A percentile compares a stretch with the other conserved stretches of the same genome.
phyloP scores from a whole-genome alignment of 2,329 filamentous ascomycete species.

The Blumeriella jaapii region DNA sequence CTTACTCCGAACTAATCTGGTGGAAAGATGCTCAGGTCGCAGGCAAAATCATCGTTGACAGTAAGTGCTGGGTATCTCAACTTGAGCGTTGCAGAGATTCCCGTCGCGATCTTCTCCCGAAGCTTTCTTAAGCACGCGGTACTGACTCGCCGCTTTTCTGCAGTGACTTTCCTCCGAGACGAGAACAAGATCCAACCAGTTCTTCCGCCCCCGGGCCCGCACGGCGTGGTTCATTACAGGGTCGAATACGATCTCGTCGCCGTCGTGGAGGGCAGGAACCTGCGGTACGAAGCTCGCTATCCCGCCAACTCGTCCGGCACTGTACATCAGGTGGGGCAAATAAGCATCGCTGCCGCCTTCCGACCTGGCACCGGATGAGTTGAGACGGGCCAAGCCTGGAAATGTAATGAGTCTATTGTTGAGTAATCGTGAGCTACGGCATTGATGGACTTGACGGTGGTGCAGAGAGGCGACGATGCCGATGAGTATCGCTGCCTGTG shows the following conservation, averaged over 20 bases:
- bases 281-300: constrained; percentile 16
- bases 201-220: neutral
- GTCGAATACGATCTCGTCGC: constrained; percentile 15
- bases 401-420: too few relatives aligned
- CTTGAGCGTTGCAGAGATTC: too few relatives aligned
- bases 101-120: too few relatives aligned
- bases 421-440: too few relatives aligned
- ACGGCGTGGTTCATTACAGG: constrained; percentile 6
- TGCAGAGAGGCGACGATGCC: too few relatives aligned
- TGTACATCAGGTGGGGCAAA: constrained; percentile 3
- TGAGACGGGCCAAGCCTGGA: too few relatives aligned
- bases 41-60: constrained; percentile 12
- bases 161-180: constrained; percentile 15
- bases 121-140: too few relatives aligned
- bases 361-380: too few relatives aligned
- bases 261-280: constrained; percentile 13
- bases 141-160: too few relatives aligned
- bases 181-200: constrained; percentile 6
- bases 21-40: constrained; percentile 11
- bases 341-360: constrained; percentile 18
- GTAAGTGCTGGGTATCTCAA: too few relatives aligned
- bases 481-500: too few relatives aligned
- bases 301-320: constrained; percentile 3
- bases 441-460: too few relatives aligned
- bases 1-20: neutral